Base-by-base conservation (phyloP, 768 basidiomycete species). In the Agrocybe pediades region DNA sequence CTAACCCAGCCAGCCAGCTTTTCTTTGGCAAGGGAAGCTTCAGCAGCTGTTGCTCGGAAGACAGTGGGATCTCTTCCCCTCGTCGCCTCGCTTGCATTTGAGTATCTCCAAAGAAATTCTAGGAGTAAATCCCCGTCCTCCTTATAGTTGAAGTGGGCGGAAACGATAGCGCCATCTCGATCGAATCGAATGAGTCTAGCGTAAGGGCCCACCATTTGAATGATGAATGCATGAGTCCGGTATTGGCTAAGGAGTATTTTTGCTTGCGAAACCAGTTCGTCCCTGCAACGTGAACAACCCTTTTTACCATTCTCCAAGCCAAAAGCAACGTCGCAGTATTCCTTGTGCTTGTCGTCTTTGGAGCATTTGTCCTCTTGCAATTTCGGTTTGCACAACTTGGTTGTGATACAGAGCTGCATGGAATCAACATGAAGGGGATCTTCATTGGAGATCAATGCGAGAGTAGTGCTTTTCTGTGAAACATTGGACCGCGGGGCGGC, bases 161-260 rank as follows among this genome's bases (percentile, higher is more conserved):
- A 59, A 5, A 71, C 68, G 16, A 74, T 57, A 0, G 56, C 60
- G 6, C 70, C 74, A 2, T 68, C 55, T 2, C 72, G 64, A 48
- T 75, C 74, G 55, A 64, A 62, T 4, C 65, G 62, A 17, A 75
- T 58, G 29, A 74, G 49, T 1, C 71, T 66, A 8, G 57, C 68
- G 19, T 46, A 49, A 0, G 55, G 51, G 25, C 64, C 62, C 15
- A 40, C 58, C 17, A 75, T 54, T 25, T 56, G 61, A 33, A 73
- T 27, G 0, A 67, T 58, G 58, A 71, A 73, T 6, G 54, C 39
- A 30, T 59, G 65, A 0, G 50, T 54, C 7, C 72, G 69, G 41
- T 64, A 62, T 46, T 72, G 73, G n/a, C 56, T 45, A 30, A 52
- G 57, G 30, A 57, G 47, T 9, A 62, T 62, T 13, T 54, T 60